Conservation (phyloP, 495 filamentous ascomycete species). For the Tirmania nivea region DNA sequence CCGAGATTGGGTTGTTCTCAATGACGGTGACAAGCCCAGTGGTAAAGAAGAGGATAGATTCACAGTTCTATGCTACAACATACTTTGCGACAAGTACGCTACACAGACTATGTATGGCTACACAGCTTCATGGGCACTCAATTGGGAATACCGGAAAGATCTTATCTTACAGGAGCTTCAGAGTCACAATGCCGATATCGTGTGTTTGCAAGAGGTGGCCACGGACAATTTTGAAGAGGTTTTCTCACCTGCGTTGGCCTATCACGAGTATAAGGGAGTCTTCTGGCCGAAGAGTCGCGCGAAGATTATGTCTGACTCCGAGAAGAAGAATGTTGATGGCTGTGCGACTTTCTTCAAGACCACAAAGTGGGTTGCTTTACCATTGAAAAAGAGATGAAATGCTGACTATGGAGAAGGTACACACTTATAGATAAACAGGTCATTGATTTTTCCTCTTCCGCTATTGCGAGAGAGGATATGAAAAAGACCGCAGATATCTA, state of each 20-base stretch:
- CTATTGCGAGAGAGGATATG: slow-evolving; percentile 83
- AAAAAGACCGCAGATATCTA: slow-evolving; percentile 90
- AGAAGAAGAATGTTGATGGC: slow-evolving; percentile 71
- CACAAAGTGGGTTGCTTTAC: slow-evolving; percentile 32
- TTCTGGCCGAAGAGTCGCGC: slow-evolving; percentile 73
- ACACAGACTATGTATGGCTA: slow-evolving; percentile 73
- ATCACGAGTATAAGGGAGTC: slow-evolving; percentile 75
- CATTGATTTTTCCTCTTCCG: slow-evolving; percentile 74
- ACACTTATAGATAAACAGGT: slow-evolving; percentile 81
- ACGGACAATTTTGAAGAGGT: slow-evolving; percentile 73
- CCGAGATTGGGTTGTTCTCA: slow-evolving; percentile 45
- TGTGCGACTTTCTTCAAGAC: slow-evolving; percentile 92
- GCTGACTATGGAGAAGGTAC: slow-evolving; percentile 26
- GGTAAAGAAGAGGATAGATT: slow-evolving; percentile 24
- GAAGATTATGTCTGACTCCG: slow-evolving; percentile 73
- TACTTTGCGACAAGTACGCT: slow-evolving; percentile 76
- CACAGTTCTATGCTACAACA: slow-evolving; percentile 79
- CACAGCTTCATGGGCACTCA: slow-evolving; percentile 50
- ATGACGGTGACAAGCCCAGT: slow-evolving; percentile 25
- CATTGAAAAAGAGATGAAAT: background rate
- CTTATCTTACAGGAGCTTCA: slow-evolving; percentile 59
- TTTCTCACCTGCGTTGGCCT: slow-evolving; percentile 60
- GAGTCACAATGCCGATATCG: slow-evolving; percentile 59
- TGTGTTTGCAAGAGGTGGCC: slow-evolving; percentile 85
- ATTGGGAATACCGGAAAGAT: slow-evolving; percentile 68